phyloP scores from a whole-genome alignment of 2,329 filamentous ascomycete species.

The Diaporthe humulicola region DNA sequence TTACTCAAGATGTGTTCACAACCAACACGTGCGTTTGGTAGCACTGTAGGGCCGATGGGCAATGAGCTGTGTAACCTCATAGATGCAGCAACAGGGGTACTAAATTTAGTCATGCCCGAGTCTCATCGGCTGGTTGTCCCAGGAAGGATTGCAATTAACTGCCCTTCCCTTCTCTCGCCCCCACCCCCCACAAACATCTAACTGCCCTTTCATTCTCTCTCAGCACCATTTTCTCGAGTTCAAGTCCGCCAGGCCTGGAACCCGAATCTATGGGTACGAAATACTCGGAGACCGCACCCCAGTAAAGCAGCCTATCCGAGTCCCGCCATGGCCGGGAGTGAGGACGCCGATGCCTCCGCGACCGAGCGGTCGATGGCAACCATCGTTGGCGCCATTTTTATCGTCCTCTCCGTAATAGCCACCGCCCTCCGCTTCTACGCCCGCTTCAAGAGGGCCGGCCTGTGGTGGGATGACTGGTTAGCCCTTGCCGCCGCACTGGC shows the following conservation, averaged over 20 bases:
- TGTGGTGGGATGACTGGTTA: constrained; percentile 34
- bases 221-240: not conserved
- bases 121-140: not conserved
- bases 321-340: not conserved
- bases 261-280: not conserved
- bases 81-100: not conserved
- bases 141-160: not conserved
- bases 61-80: not conserved
- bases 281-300: not conserved
- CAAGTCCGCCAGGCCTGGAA: not conserved
- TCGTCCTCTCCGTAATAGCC: constrained; percentile 2
- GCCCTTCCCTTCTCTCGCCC: not conserved
- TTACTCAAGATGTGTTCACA: not conserved
- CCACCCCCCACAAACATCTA: no score
- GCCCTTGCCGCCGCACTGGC: constrained; percentile 7
- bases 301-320: not conserved
- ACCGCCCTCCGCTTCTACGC: constrained; percentile 28
- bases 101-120: not conserved
- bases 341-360: not conserved
- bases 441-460: constrained; percentile 7
- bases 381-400: constrained; percentile 25
- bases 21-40: not conserved
- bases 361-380: not conserved
- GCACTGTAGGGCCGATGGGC: not conserved
- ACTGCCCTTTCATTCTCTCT: not conserved